Base-by-base conservation (phyloP, 78 protist genomes). In the Bodo saltans region DNA sequence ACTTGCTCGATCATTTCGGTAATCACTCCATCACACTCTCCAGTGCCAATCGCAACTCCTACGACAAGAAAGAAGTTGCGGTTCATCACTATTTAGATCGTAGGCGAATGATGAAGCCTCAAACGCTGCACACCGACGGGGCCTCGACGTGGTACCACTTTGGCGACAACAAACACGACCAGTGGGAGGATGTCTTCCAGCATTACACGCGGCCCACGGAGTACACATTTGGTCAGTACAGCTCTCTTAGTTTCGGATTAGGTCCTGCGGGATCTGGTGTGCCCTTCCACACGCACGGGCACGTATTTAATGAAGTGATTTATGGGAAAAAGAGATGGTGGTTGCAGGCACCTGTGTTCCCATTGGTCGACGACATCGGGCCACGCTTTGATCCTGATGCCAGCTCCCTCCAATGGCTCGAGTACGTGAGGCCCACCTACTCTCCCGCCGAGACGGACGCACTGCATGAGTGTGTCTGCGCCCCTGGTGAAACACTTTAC, bases 251-350 rank as follows among this genome's bases (percentile, higher is more conserved):
- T 42, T 84, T 84, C 67, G 87, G 87, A 28, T 25, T 84, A 72
- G 87, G 82, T 21, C 82, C 68, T 2, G 2, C 53, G 1, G 87
- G 87, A 35, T 39, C 70, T 28, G 88, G 88, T 4, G 88, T 85
- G 1, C 88, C 88, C 0, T 85, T 52, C 84, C 88, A 85, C 83
- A 69, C 80, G 33, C 88, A 85, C 84, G 88, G 88, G 28, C 60
- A 42, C 23, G 88, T 85, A 68, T 85, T 85, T 40, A 70, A 70
- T 25, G 88, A 85, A 30, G 83, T 85, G 30, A 25, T 85, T 0
- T 70, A 79, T 41, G 88, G 88, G 30, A 23, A 53, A 30, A 85
- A 84, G 88, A 72, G 88, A 1, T 85, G 88, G 88, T 85, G 3
- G 27, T 71, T 85, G n/a, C 37, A 27, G 29, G 83, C 79, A 33